Evolutionary conservation across 2,329 filamentous ascomycete species (phyloP).

Genomic region (Xylariaceae sp.): DNA sequence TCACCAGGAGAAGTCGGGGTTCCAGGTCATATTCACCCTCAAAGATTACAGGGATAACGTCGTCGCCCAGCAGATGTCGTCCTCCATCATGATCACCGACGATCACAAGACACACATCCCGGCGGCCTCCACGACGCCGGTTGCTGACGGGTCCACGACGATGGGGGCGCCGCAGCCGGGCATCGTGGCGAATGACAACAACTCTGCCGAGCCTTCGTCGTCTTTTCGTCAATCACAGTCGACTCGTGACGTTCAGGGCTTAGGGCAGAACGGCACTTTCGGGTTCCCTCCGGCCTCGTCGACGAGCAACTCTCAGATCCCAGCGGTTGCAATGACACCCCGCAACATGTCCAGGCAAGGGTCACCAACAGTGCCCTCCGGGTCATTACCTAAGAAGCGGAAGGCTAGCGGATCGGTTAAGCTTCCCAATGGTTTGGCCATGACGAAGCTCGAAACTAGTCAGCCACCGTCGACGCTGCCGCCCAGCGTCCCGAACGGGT

Average conservation of each 20-base stretch:
- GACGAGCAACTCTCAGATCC: constrained; percentile 43
- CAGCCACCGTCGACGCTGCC: constrained; percentile 45
- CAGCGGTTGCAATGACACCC: constrained; percentile 48
- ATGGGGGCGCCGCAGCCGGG: constrained; percentile 11
- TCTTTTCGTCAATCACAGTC: constrained; percentile 62
- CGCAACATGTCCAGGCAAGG: constrained; percentile 71
- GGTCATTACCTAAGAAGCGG: constrained; percentile 75
- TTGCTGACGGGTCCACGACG: constrained; percentile 18
- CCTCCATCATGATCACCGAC: constrained; percentile 95
- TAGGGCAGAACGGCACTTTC: constrained; percentile 55
- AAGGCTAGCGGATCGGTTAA: constrained; percentile 74
- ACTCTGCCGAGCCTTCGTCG: constrained; percentile 40
- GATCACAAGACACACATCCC: constrained; percentile 85
- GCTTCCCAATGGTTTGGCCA: constrained; percentile 72
- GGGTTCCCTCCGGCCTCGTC: constrained; percentile 32
- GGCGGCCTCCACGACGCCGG: constrained; percentile 37
- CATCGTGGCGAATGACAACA: constrained; percentile 32
- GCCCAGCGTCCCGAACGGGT: constrained; percentile 35
- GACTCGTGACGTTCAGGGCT: constrained; percentile 62
- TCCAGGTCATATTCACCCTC: constrained; percentile 91
- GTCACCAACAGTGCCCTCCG: constrained; percentile 67
- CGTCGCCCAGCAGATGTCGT: constrained; percentile 81
- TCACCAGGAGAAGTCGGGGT: constrained; percentile 90
- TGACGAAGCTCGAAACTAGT: constrained; percentile 76
- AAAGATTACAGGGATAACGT: constrained; percentile 78